Base-by-base conservation (phyloP, 257 asterid species). In the Gentiana dahurica region DNA sequence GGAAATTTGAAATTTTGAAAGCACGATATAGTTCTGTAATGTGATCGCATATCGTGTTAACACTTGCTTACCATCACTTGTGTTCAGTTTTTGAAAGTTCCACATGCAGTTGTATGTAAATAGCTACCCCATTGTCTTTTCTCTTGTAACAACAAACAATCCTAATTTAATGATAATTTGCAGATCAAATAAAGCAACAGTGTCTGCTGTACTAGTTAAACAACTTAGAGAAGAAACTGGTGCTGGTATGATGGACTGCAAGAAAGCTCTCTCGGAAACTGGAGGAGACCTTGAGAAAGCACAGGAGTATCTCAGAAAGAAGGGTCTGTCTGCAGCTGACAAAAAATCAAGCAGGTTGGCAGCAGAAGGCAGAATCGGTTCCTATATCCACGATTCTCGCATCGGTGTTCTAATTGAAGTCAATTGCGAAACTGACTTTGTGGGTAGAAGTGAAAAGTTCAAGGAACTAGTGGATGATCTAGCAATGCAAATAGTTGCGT, bases 181-280 rank as follows among this genome's bases (percentile, higher is more conserved):
- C 67, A 92, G 99, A 85, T 70, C 91, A 55, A 71, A 74, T 6
- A 82, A 73, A 68, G 72, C 67, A 55, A 63, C 47, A 15, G 64
- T 92, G 63, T 92, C 99, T 41, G 94, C 97, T 3, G 68, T 87
- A 55, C 62, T 85, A 75, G 99, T 92, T 34, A 92, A 92, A 71
- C 94, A 85, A 69, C 52, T 92, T 65, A 83, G 99, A 36, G 99
- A 92, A 39, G 97, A 92, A 88, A 85, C 86, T 37, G 97, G 97
- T 34, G 94, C 97, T 33, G 99, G 99, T 62, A 88, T 92, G 99
- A 92, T 92, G 99, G 99, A 85, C 44, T 92, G 99, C 88, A 92
- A 92, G 78, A 92, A 88, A 76, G 99, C 95, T 12, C 94, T 92
- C 53, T 59, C 95, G 1, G 95, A 88, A 80, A 78, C 91, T 12